Evolutionary conservation across 2,329 filamentous ascomycete species (phyloP).

Genomic region (Acrocalymma vagum): DNA sequence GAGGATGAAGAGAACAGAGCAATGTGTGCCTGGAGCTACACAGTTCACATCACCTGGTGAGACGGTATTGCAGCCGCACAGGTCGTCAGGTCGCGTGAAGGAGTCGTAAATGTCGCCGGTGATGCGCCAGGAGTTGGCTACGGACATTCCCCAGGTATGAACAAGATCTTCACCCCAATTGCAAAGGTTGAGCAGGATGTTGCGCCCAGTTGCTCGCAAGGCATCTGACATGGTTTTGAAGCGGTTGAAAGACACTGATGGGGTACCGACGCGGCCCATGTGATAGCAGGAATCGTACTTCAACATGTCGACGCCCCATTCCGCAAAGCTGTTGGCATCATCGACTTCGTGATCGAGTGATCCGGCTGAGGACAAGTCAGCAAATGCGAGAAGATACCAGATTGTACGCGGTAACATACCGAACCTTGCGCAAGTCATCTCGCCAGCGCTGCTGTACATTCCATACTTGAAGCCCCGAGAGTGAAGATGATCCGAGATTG

Average conservation of each 20-base stretch:
- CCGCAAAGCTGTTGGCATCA: conserved; percentile 35
- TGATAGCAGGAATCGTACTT: conserved; percentile 50
- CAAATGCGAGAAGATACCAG: neutral
- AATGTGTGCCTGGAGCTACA: conserved; percentile 35
- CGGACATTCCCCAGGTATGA: conserved; percentile 44
- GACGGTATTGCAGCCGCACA: conserved; percentile 35
- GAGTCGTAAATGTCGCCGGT: conserved; percentile 40
- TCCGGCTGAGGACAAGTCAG: conserved; percentile 23
- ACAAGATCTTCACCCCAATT: conserved; percentile 46
- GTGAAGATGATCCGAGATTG: conserved; percentile 54
- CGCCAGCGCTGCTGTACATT: conserved; percentile 68
- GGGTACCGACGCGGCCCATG: conserved; percentile 35
- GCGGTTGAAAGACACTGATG: conserved; percentile 32
- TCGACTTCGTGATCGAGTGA: conserved; percentile 34
- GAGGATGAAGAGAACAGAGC: conserved; percentile 37
- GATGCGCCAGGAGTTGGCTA: conserved; percentile 46
- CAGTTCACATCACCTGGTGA: conserved; percentile 33
- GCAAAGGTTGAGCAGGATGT: conserved; percentile 40
- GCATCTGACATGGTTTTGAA: conserved; percentile 38
- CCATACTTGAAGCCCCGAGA: conserved; percentile 65
- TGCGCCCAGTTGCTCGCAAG: conserved; percentile 28
- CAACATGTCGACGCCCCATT: conserved; percentile 46
- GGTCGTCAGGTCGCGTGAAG: conserved; percentile 36
- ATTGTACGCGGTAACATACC: conserved; percentile 33
- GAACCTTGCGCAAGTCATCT: conserved; percentile 64